Evolutionary conservation across 108 stramenopile genomes (phyloP).

Genomic region (Skeletonema marinoi): DNA sequence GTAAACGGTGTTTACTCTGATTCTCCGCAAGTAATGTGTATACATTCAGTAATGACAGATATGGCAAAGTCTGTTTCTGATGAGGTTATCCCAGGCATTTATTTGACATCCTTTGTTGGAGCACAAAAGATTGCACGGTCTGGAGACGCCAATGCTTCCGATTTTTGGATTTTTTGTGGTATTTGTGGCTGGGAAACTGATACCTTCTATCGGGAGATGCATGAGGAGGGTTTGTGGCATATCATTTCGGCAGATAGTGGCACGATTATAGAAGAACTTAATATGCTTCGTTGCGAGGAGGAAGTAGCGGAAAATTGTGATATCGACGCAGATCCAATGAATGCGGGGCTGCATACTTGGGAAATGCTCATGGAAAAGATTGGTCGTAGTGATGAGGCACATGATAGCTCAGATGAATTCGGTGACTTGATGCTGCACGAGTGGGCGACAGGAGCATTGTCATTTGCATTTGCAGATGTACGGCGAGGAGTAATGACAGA

Average conservation of each 20-base stretch:
- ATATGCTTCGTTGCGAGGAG: slow-evolving; percentile 45
- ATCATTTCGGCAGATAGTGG: slow-evolving; percentile 31
- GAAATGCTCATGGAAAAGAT: slow-evolving; percentile 56
- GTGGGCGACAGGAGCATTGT: slow-evolving; percentile 42
- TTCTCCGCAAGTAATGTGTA: slow-evolving; percentile 40
- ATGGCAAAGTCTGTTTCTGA: slow-evolving; percentile 34
- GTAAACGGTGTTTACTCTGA: slow-evolving; percentile 52
- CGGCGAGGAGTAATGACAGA: neutral
- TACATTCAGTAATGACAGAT: slow-evolving; percentile 35
- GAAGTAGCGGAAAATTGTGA: slow-evolving; percentile 39
- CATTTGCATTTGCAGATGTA: slow-evolving; percentile 21
- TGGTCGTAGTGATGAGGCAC: slow-evolving; percentile 22
- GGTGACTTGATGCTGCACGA: slow-evolving; percentile 46
- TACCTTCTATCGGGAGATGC: slow-evolving; percentile 44
- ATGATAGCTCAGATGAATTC: slow-evolving; percentile 29
- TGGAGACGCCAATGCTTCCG: slow-evolving; percentile 38
- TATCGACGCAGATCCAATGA: slow-evolving; percentile 34
- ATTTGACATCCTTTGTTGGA: slow-evolving; percentile 37
- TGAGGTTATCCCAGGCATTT: slow-evolving; percentile 34
- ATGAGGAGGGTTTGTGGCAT: slow-evolving; percentile 44
- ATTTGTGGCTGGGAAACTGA: slow-evolving; percentile 53
- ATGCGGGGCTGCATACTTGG: slow-evolving; percentile 51
- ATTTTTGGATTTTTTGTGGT: slow-evolving; percentile 56
- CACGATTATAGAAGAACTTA: slow-evolving; percentile 43
- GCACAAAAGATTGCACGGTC: slow-evolving; percentile 27